A percentile compares a stretch with the other conserved stretches of the same genome.
Evolutionary conservation across 331 rosid species (phyloP).

Genomic region (Spiraea crenata): DNA sequence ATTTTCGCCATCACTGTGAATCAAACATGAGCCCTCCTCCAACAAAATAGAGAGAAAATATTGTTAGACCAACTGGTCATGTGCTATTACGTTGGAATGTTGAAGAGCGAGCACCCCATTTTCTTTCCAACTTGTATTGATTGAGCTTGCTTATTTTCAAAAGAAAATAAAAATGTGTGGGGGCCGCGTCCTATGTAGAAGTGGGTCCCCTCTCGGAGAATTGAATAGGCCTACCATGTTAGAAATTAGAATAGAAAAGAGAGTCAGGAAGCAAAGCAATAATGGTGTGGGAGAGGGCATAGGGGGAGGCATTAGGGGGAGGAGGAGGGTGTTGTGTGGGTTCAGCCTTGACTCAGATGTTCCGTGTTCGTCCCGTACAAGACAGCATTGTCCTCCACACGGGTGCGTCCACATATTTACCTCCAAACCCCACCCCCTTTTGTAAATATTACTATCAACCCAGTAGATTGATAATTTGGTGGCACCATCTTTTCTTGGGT

Average conservation of each 20-base stretch:
- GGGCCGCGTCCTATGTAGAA: conserved; percentile 6
- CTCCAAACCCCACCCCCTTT: conserved; percentile 10
- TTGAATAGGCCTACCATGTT: conserved; percentile 26
- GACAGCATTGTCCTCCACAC: conserved; percentile 36
- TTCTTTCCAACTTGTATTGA: too few species aligned
- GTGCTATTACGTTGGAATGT: too few species aligned
- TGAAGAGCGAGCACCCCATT: too few species aligned
- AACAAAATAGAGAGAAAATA: too few species aligned
- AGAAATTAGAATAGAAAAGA: neutral
- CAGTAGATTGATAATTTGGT: neutral
- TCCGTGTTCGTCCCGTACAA: conserved; percentile 47
- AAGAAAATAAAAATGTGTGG: conserved; percentile 6
- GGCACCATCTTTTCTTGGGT: too few species aligned
- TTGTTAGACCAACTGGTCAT: too few species aligned
- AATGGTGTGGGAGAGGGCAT: conserved; percentile 20
- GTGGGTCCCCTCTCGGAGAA: conserved; percentile 29
- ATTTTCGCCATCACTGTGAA: too few species aligned
- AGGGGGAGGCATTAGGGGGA: neutral
- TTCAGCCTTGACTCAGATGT: conserved; percentile 33
- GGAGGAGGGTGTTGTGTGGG: neutral
- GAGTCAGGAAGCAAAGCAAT: conserved; percentile 29
- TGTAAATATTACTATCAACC: conserved; percentile 5
- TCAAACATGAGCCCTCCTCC: too few species aligned
- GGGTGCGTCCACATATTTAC: conserved; percentile 17
- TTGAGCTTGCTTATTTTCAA: neutral